These are phyloP conservation scores for Fibroporia radiculosa DNA, from an alignment of 768 basidiomycete genomes.

Conservation along the genomic window DNA sequence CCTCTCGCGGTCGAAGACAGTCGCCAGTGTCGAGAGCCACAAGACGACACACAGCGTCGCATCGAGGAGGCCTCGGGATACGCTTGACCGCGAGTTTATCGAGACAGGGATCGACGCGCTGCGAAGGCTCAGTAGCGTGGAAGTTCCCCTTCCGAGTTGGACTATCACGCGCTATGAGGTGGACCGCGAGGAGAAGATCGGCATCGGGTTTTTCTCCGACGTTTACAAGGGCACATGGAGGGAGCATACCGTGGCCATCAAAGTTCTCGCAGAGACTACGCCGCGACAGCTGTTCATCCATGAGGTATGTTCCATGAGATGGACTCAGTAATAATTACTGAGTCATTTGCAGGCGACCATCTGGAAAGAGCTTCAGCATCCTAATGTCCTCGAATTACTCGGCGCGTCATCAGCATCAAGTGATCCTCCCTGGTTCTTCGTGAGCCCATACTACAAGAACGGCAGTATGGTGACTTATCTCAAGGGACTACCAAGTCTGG, in stretches of 20 bases:
- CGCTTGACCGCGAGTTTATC: neutral
- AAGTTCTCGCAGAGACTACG: neutral
- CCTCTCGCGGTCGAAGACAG: neutral
- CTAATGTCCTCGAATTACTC: slow-evolving; percentile 63
- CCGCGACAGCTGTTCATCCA: neutral
- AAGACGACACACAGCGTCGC: too few relatives aligned
- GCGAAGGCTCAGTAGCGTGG: neutral
- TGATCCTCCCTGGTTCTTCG: slow-evolving; percentile 39
- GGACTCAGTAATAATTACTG: neutral
- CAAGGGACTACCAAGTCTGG: slow-evolving; percentile 23
- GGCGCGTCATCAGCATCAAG: slow-evolving; percentile 70
- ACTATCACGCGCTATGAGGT: neutral
- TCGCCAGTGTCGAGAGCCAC: slow-evolving; percentile 3
- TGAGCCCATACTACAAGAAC: slow-evolving; percentile 63
- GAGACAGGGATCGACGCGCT: neutral
- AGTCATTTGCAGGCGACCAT: slow-evolving; percentile 24
- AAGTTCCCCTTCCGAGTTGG: neutral
- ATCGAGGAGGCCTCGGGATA: too few relatives aligned
- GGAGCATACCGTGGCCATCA: neutral
- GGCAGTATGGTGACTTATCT: slow-evolving; percentile 59
- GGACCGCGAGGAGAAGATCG: neutral
- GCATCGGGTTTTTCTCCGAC: neutral
- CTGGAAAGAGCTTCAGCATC: slow-evolving; percentile 64
- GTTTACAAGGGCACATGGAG: neutral
- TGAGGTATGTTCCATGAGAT: neutral